Percentiles rank a stretch among this genome's conserved stretches.
These are phyloP conservation scores for Penicillium sp. DNA, from an alignment of 2,329 filamentous ascomycete genomes.

Conservation along the genomic window DNA sequence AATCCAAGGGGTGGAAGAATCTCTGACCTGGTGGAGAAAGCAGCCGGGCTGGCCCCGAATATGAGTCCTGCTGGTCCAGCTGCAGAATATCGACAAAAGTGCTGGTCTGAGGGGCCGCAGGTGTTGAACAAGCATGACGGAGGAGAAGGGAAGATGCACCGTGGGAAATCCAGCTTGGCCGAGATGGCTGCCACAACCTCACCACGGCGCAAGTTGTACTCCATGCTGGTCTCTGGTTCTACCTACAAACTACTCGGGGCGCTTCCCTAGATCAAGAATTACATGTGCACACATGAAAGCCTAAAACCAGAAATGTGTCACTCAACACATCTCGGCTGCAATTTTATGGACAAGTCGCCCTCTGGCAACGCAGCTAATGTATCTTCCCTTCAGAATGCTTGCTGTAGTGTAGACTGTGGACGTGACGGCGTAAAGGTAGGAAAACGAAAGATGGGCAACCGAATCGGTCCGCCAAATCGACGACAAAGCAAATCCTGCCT, in stretches of 20 bases:
- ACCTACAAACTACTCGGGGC: too few species aligned
- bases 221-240: too few species aligned
- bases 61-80: background rate
- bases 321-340: background rate
- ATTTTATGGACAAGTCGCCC: slow-evolving; percentile 14
- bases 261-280: too few species aligned
- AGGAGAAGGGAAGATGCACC: too few species aligned
- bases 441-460: slow-evolving; percentile 1
- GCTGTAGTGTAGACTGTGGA: slow-evolving; percentile 21
- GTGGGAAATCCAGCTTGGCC: too few species aligned
- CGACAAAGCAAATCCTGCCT: slow-evolving; percentile 6
- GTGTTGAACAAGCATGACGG: background rate
- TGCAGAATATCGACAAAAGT: background rate
- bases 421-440: slow-evolving; percentile 25
- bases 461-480: slow-evolving; percentile 1
- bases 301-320: background rate
- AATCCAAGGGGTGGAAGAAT: slow-evolving; percentile 12
- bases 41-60: slow-evolving; percentile 19
- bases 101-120: background rate
- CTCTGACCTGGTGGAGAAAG: slow-evolving; percentile 24
- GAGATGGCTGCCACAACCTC: too few species aligned
- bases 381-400: slow-evolving; percentile 22
- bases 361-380: slow-evolving; percentile 18
- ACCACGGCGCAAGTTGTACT: too few species aligned
- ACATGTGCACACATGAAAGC: background rate